Conservation (phyloP, 1,284 basidiomycete genomes). For the Sanghuangporus weigelae region DNA sequence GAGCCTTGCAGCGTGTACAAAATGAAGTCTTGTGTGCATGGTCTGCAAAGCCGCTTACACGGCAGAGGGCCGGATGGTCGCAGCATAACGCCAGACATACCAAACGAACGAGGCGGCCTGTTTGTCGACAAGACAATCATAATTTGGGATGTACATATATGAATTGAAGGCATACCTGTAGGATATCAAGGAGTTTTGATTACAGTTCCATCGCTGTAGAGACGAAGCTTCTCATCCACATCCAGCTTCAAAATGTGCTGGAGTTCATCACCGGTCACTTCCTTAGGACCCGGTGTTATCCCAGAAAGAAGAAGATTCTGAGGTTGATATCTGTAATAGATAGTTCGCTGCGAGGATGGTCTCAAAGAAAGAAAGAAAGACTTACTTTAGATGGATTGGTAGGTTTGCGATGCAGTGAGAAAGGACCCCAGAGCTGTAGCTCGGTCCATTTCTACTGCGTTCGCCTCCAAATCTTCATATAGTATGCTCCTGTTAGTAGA, state of each 20-base stretch:
- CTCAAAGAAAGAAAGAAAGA: background rate
- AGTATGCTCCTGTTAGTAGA: background rate
- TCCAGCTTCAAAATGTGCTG: constrained; percentile 5
- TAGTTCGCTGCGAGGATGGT: background rate
- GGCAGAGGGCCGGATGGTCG: constrained; percentile 16
- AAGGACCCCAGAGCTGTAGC: constrained; percentile 11
- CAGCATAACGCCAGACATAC: constrained; percentile 4
- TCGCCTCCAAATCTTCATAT: background rate
- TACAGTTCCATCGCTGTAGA: background rate
- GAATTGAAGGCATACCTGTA: background rate
- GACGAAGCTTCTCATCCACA: background rate
- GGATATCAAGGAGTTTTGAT: background rate
- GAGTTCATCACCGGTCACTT: constrained; percentile 14
- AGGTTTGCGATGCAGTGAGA: constrained; percentile 9
- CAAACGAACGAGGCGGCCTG: too few relatives aligned
- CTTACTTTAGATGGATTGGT: constrained; percentile 2
- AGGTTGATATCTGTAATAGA: constrained; percentile 14
- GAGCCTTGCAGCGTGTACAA: constrained; percentile 7
- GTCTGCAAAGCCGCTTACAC: constrained; percentile 9
- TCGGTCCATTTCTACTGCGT: background rate
- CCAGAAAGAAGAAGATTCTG: constrained; percentile 14
- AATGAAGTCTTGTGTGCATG: background rate
- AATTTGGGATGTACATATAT: background rate
- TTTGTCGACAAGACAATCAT: too few relatives aligned
- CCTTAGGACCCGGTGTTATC: constrained; percentile 17